Conservation (phyloP, 83 land plant species). For the Picea engelmannii region DNA sequence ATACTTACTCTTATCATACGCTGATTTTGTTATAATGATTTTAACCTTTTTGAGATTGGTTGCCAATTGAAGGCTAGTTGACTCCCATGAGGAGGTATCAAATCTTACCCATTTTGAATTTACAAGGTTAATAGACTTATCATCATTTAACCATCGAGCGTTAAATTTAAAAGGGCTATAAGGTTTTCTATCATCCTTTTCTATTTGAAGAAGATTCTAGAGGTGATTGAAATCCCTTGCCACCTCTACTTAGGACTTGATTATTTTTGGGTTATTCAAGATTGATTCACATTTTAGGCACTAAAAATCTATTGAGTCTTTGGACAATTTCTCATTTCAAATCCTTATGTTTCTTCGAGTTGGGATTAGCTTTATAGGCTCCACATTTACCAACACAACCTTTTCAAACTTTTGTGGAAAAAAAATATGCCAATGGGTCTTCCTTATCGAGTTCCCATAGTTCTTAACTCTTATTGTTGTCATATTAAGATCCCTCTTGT, state of each 20-base stretch:
- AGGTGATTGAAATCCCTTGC: neutral
- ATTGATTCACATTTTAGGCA: no score
- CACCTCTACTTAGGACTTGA: neutral
- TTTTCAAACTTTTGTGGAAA: neutral
- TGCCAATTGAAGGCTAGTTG: neutral
- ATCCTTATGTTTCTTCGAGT: neutral
- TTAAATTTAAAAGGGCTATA: neutral
- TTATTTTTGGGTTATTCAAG: neutral
- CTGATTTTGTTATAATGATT: neutral
- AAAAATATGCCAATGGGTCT: neutral
- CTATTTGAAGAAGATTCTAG: neutral
- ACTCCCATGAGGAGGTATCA: neutral
- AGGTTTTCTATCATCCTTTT: neutral
- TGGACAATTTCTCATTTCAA: neutral
- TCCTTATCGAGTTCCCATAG: no score
- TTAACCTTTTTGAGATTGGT: neutral
- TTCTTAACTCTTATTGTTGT: no score
- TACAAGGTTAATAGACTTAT: neutral
- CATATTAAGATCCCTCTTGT: no score
- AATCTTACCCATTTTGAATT: neutral
- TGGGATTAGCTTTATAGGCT: neutral
- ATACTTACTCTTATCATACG: neutral
- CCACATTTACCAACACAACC: neutral
- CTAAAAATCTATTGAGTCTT: no score
- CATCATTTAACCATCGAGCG: neutral